Percentiles rank a stretch among this genome's conserved stretches.
These are phyloP conservation scores for Lolium rigidum DNA, from an alignment of 176 grass and related monocot genomes.

Conservation along the genomic window DNA sequence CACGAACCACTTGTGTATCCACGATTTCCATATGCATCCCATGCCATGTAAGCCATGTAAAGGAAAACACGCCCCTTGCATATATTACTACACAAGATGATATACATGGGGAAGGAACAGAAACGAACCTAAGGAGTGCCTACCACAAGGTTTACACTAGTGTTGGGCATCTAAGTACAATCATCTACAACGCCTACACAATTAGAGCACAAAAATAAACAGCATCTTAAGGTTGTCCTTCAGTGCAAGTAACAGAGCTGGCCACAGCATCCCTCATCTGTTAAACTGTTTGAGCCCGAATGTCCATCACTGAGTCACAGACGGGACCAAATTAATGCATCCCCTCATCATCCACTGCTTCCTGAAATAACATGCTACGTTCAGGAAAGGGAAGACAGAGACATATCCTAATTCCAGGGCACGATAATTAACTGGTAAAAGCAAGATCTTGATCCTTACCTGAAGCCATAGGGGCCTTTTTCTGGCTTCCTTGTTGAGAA, in stretches of 20 bases:
- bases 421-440: neutral
- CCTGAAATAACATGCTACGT: conserved; percentile 34
- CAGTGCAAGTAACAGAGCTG: neutral
- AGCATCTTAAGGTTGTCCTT: neutral
- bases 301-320: neutral
- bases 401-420: neutral
- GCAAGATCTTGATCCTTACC: conserved; percentile 47
- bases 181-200: conserved; percentile 39
- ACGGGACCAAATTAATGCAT: neutral
- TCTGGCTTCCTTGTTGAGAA: conserved; percentile 55
- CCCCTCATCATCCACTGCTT: conserved; percentile 52
- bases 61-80: neutral
- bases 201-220: neutral
- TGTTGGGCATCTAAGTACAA: conserved; percentile 31
- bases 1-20: neutral
- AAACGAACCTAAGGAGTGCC: neutral
- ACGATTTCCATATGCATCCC: neutral
- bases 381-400: conserved; percentile 14
- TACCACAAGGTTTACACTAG: conserved; percentile 7
- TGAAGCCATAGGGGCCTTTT: conserved; percentile 51
- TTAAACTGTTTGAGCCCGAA: neutral
- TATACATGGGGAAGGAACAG: conserved; percentile 4
- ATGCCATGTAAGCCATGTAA: neutral
- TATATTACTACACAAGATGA: conserved; percentile 30
- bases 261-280: neutral